Evolutionary conservation across 2,329 filamentous ascomycete genomes (phyloP).

Genomic region (Beauveria rudraprayagi): DNA sequence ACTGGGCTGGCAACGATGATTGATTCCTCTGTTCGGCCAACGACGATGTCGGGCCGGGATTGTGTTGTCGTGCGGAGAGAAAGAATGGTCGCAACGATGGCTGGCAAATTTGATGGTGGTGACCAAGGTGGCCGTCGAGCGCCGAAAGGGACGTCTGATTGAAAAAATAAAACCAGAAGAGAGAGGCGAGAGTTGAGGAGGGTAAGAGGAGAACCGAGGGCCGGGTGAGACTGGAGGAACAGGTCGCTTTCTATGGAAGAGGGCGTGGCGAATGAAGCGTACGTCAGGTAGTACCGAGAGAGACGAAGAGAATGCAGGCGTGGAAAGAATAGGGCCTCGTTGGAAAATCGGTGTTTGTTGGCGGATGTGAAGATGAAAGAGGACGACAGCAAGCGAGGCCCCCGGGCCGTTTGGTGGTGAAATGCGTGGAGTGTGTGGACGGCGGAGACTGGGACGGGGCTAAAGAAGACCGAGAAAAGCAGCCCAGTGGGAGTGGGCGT

Average conservation of each 20-base stretch:
- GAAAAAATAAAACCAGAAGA: neutral
- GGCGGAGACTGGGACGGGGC: neutral
- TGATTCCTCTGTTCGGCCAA: neutral
- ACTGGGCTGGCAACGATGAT: neutral
- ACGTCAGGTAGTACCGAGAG: neutral
- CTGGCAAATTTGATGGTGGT: neutral
- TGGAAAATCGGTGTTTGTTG: neutral
- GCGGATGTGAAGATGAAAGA: slow-evolving; percentile 3
- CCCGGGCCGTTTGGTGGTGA: neutral
- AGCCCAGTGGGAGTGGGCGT: too few species aligned
- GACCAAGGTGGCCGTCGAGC: neutral
- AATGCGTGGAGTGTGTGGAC: slow-evolving; percentile 10
- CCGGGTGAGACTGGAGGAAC: neutral
- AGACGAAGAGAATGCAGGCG: neutral
- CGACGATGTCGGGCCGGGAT: neutral
- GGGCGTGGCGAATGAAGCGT: neutral
- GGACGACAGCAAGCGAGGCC: neutral
- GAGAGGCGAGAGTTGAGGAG: neutral
- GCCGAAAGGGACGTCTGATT: neutral
- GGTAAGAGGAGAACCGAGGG: neutral
- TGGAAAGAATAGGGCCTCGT: neutral
- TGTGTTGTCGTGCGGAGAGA: neutral
- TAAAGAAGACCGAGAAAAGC: too few species aligned
- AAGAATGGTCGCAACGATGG: neutral
- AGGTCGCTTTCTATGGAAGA: slow-evolving; percentile 5